Evolutionary conservation across 1,139 yeast genomes (phyloP), one percentile per base, ranked within the genome.

Genomic region (Suhomyces panamericanus): DNA sequence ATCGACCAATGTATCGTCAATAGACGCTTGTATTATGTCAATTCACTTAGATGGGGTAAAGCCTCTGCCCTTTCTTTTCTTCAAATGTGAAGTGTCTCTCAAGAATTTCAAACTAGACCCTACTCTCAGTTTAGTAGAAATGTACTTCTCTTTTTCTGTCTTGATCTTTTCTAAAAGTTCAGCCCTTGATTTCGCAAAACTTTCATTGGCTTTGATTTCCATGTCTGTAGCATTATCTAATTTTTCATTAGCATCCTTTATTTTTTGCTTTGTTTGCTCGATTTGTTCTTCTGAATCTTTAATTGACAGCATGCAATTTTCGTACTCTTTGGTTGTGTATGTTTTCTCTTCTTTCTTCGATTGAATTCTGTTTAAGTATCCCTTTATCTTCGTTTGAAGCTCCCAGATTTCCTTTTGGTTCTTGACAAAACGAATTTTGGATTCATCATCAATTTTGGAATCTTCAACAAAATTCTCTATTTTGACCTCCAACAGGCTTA

Each of bases 241-340:
- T 29, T 67, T 68, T 6, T 69, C 57, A 43, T 68, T 67, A 16
- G 59, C 53, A 9, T 56, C 66, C 2, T 56, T 58, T 20, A 72
- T 66, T 31, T 54, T 56, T 22, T 56, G 56, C 34, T 64, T 57
- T n/a, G 73, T 53, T 2, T 57, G 62, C 3, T 56, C 60, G 6
- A 79, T 69, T 43, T 76, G 78, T 1, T 57, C 54, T 3, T 66
- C 62, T 0, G 87, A 78, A 13, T 82, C 88, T 6, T 62, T 63
- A 0, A 81, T 77, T 0, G 91, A 78, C 6, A 67, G 63, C 2
- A 70, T 59, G 0, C 95, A 88, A 49, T 83, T 78, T 39, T 73
- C 73, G 44, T 82, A 78, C 61, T 90, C 96, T 32, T 70, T 71
- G 9, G 71, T 64, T 80, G 86, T 85, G 59, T 87, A 89, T 42